These are phyloP conservation scores for Psilocybe tampanensis DNA, from an alignment of 768 basidiomycete species.

Conservation along the genomic window DNA sequence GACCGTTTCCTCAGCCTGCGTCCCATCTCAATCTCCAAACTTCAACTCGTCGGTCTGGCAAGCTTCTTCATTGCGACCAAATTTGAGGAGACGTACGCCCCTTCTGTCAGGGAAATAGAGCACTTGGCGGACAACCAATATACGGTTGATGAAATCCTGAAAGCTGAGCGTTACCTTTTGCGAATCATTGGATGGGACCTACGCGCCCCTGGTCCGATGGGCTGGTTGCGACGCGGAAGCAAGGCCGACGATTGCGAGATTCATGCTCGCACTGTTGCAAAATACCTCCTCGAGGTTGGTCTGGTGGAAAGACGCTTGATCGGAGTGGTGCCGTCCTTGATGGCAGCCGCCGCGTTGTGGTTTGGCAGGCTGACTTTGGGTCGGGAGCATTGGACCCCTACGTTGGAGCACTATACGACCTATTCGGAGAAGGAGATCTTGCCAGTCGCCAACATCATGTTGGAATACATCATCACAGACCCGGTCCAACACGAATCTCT, in stretches of 20 bases:
- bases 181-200: constrained; percentile 94
- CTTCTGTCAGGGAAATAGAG: constrained; percentile 88
- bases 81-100: constrained; percentile 94
- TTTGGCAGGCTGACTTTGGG: constrained; percentile 83
- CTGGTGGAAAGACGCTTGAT: constrained; percentile 88
- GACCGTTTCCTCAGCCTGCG: constrained; percentile 81
- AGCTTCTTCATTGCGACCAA: constrained; percentile 94
- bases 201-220: constrained; percentile 91
- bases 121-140: constrained; percentile 86
- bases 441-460: constrained; percentile 89
- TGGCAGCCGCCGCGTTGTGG: constrained; percentile 92
- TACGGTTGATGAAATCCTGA: constrained; percentile 72
- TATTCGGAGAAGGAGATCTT: constrained; percentile 84
- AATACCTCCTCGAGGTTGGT: constrained; percentile 92
- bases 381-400: constrained; percentile 86
- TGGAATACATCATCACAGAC: constrained; percentile 83
- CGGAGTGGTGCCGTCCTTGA: constrained; percentile 76
- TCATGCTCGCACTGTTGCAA: constrained; percentile 87
- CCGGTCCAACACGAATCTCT: constrained; percentile 82
- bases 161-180: constrained; percentile 86
- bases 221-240: constrained; percentile 88
- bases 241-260: constrained; percentile 98
- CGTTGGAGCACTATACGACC: constrained; percentile 92
- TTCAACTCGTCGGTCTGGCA: constrained; percentile 94
- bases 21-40: constrained; percentile 84